Conservation (phyloP, 306 rosid species). For the Herpetospermum pedunculosum region DNA sequence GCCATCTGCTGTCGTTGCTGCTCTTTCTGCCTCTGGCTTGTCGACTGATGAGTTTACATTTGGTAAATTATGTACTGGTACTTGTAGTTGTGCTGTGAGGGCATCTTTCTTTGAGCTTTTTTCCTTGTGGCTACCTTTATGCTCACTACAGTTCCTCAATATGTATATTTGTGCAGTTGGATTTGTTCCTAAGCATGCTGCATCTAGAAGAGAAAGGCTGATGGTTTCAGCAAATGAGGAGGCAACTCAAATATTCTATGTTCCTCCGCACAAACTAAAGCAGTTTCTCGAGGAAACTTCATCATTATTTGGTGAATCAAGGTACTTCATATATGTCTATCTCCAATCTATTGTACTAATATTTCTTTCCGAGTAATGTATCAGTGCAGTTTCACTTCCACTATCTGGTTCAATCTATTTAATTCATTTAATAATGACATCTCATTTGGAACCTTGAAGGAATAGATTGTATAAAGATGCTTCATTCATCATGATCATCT, state of each 20-base stretch:
- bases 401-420: background rate
- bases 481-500: background rate
- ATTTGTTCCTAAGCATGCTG: conserved; percentile 70
- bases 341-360: background rate
- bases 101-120: conserved; percentile 6
- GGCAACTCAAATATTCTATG: conserved; percentile 74
- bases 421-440: background rate
- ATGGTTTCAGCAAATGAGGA: conserved; percentile 58
- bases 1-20: conserved; percentile 80
- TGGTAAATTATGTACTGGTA: conserved; percentile 31
- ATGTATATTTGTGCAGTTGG: conserved; percentile 40
- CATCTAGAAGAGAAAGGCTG: conserved; percentile 69
- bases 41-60: conserved; percentile 68
- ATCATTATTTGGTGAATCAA: conserved; percentile 50
- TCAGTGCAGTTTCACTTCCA: background rate
- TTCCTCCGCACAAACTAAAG: conserved; percentile 86
- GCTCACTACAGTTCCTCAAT: conserved; percentile 4
- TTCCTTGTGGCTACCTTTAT: background rate
- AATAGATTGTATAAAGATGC: background rate
- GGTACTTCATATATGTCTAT: conserved; percentile 26
- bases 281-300: conserved; percentile 73
- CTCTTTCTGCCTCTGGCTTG: conserved; percentile 84
- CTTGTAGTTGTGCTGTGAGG: conserved; percentile 4
- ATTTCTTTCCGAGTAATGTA: background rate
- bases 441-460: background rate